Percentiles rank a stretch among this genome's conserved stretches.
Evolutionary conservation across 768 basidiomycete genomes (phyloP).

Genomic region (Amyloporia xantha): DNA sequence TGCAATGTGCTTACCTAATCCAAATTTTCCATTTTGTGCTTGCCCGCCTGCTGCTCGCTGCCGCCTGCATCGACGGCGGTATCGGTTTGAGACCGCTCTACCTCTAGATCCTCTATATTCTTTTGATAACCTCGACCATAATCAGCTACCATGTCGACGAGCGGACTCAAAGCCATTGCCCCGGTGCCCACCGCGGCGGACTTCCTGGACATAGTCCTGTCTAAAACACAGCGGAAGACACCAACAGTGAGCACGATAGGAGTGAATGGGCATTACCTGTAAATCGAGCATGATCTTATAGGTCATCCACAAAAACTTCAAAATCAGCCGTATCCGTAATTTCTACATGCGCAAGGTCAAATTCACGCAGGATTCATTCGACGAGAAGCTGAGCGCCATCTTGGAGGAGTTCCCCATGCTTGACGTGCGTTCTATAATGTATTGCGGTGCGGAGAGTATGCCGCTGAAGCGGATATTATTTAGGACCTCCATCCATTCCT

Average conservation of each 20-base stretch:
- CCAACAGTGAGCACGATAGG: conserved; percentile 60
- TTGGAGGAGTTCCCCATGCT: conserved; percentile 96
- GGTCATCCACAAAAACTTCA: conserved; percentile 99
- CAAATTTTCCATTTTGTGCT: conserved; percentile 11
- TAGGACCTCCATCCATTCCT: conserved; percentile 95
- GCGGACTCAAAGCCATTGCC: conserved; percentile 92
- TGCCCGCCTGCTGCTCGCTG: background rate
- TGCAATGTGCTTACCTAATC: conserved; percentile 11
- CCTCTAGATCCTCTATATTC: no score
- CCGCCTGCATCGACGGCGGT: background rate
- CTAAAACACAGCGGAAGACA: conserved; percentile 94
- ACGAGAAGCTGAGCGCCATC: conserved; percentile 91
- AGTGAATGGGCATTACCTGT: conserved; percentile 72
- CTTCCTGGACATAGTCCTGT: conserved; percentile 90
- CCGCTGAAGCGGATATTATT: background rate
- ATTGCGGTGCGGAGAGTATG: background rate
- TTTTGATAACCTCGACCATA: background rate
- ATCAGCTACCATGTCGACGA: conserved; percentile 58
- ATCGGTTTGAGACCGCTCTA: background rate
- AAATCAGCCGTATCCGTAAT: conserved; percentile 96
- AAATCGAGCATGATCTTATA: conserved; percentile 54
- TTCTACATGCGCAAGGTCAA: conserved; percentile 99
- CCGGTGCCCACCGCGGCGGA: conserved; percentile 97
- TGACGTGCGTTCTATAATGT: conserved; percentile 55
- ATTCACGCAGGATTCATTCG: conserved; percentile 95